Evolutionary conservation across 805 yeast genomes (phyloP), one percentile per base, ranked within the genome.

Genomic region (Nakazawaea ernobii): DNA sequence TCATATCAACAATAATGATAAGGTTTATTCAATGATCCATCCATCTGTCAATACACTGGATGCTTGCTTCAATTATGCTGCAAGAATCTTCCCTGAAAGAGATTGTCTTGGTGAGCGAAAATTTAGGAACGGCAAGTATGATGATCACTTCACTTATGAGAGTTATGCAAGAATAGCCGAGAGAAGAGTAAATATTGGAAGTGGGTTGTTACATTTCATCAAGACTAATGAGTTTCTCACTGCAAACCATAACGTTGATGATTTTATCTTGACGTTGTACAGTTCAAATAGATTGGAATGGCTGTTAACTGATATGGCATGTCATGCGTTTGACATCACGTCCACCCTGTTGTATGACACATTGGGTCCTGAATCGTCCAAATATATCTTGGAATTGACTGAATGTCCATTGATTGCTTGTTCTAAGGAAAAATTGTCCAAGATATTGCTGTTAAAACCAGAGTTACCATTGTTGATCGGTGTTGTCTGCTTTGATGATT

Each of bases 261-360:
- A 67, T 35, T 82, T 80, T 54, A 66, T 81, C 35, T 73, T 82
- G 40, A 68, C 84, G 1, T 55, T 84, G 15, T 76, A 77, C 59
- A 73, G 84, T 24, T 68, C 72, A 15, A 84, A 84, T 59, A 68
- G 80, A 42, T 69, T 75, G 8, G 87, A 85, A 62, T 86, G 94
- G 94, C 70, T 74, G 30, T 59, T 84, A 15, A 63, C 85, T 28
- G 94, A 86, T 63, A 61, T 84, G 55, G 90, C 89, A 0, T 79
- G 86, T 56, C 74, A 72, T 39, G 72, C 79, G 7, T 82, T 77
- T 65, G 73, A 74, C 61, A 73, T 69, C 36, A 61, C 77, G n/a
- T 71, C 73, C 49, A 79, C 81, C 9, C 74, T 81, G 4, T 59
- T 79, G 20, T 79, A 79, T 55, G 83, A 79, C 50, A 77, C 83